Evolutionary conservation across 176 grass and related monocot species (phyloP).

Genomic region (Oryza meyeriana): DNA sequence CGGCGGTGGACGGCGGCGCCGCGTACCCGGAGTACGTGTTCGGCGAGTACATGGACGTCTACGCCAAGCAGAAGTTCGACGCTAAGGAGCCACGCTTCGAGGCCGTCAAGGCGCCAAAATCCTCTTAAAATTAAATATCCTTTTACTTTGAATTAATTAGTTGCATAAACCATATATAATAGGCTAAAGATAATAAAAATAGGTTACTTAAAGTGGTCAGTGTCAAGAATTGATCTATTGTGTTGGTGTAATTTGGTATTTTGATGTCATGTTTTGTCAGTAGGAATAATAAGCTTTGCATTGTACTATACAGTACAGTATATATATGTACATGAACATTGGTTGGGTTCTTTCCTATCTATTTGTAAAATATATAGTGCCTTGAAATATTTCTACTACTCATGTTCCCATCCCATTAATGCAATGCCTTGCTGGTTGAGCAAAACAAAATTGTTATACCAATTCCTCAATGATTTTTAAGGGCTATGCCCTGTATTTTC

Average conservation of each 20-base stretch:
- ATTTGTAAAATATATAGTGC: background rate
- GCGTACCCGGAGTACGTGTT: conserved; percentile 49
- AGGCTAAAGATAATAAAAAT: background rate
- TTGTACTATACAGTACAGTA: background rate
- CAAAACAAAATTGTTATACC: background rate
- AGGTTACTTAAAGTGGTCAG: background rate
- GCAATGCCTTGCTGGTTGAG: background rate
- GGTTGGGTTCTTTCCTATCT: background rate
- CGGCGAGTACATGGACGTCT: conserved; percentile 62
- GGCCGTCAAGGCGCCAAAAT: conserved; percentile 30
- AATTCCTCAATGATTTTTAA: too few species aligned
- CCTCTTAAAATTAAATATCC: background rate
- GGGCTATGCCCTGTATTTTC: too few species aligned
- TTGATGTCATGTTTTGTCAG: background rate
- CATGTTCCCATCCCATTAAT: background rate
- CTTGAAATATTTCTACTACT: background rate
- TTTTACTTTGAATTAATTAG: background rate
- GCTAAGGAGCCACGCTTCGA: conserved; percentile 54
- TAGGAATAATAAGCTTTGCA: background rate
- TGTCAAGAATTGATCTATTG: background rate
- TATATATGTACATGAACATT: background rate
- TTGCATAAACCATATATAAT: background rate
- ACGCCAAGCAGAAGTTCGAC: conserved; percentile 52
- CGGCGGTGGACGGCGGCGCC: background rate
- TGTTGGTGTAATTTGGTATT: too few species aligned